phyloP scores from a whole-genome alignment of 1,139 yeast genomes.

The Pneumocystis jirovecii region DNA sequence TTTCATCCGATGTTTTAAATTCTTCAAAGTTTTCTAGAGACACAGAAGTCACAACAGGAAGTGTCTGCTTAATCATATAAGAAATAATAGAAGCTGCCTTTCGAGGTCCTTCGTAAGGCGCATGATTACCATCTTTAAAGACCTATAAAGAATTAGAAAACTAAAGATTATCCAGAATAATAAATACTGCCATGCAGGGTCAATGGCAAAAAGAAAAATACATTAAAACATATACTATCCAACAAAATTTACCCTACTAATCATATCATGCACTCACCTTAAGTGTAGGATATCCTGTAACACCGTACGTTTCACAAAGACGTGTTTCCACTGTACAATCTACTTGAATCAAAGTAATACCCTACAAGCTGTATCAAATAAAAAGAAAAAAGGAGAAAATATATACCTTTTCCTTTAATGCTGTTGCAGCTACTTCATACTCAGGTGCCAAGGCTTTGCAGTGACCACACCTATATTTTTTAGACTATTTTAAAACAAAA shows the following conservation, averaged over 20 bases:
- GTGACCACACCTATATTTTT: constrained; percentile 41
- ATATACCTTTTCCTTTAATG: constrained; percentile 36
- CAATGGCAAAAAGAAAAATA: not conserved
- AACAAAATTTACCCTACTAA: not conserved
- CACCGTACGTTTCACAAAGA: constrained; percentile 57
- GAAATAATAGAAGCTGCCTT: constrained; percentile 59
- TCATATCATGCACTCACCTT: constrained; percentile 24
- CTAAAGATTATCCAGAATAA: not conserved
- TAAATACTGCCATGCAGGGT: not conserved
- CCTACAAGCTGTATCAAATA: constrained; percentile 12
- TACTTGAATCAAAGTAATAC: constrained; percentile 71
- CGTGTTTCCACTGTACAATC: constrained; percentile 83
- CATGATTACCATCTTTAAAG: constrained; percentile 44
- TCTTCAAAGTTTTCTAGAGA: constrained; percentile 37
- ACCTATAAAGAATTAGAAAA: constrained; percentile 22
- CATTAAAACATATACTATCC: not conserved
- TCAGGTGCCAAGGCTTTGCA: constrained; percentile 92
- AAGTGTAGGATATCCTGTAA: constrained; percentile 86
- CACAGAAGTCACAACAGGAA: constrained; percentile 59
- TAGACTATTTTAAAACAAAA: not conserved
- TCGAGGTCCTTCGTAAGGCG: constrained; percentile 70
- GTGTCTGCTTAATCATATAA: constrained; percentile 68
- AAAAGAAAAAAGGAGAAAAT: not conserved
- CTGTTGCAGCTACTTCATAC: constrained; percentile 70
- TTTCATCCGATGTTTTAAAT: constrained; percentile 32